These are phyloP conservation scores for Ceratobasidium sp. DNA, from an alignment of 1,284 basidiomycete species.

Conservation along the genomic window DNA sequence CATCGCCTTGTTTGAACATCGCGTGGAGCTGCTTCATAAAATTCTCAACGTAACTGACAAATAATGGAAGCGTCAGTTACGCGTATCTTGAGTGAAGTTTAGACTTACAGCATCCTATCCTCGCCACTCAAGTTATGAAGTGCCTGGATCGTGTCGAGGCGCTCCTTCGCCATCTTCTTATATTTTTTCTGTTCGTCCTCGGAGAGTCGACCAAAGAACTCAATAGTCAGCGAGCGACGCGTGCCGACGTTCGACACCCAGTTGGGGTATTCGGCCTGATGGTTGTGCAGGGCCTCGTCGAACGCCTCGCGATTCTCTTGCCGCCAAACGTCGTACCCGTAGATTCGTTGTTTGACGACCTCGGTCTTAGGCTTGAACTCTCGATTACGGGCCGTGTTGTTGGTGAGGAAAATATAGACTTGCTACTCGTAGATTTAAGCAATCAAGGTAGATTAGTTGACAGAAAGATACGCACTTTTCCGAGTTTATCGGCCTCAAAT, in stretches of 20 bases:
- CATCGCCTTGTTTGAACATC: background rate
- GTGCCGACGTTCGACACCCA: background rate
- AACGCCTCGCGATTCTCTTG: background rate
- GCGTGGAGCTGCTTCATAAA: background rate
- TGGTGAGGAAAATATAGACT: slow-evolving; percentile 1
- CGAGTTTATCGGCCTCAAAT: no score
- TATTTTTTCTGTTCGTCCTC: background rate
- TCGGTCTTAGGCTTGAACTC: background rate
- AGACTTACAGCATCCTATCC: background rate
- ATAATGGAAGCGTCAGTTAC: background rate
- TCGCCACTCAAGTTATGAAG: background rate
- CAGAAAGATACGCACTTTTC: no score
- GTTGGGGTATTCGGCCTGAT: background rate
- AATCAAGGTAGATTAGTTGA: no score
- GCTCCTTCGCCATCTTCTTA: background rate
- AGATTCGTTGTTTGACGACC: background rate
- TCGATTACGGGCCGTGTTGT: background rate
- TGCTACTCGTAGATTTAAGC: background rate
- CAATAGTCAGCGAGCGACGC: slow-evolving; percentile 4
- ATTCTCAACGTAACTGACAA: background rate
- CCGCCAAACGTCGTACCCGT: slow-evolving; percentile 7
- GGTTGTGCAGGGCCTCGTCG: background rate
- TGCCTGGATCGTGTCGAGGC: background rate
- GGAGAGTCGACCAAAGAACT: background rate
- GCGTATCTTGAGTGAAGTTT: background rate